These are phyloP conservation scores for Scheffersomyces illinoinensis DNA, from an alignment of 1,139 yeast genomes.

Conservation along the genomic window DNA sequence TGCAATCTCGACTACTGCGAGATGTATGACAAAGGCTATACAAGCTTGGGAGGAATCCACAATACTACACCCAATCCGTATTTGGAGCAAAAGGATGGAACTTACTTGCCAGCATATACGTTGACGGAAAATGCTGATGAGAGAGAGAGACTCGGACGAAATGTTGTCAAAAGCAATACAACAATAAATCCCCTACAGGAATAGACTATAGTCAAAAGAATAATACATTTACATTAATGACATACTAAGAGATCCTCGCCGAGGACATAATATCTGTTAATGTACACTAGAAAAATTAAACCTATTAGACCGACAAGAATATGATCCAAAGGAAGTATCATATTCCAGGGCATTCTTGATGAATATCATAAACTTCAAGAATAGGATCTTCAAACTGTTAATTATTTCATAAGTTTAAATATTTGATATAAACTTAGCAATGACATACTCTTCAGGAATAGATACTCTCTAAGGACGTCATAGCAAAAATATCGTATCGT, in stretches of 20 bases:
- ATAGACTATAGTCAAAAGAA: not conserved
- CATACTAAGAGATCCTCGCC: not conserved
- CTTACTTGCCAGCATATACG: constrained; percentile 65
- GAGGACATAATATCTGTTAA: not conserved
- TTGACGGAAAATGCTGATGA: constrained; percentile 61
- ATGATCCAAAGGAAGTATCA: not conserved
- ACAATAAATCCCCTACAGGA: not conserved
- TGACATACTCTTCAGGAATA: no score
- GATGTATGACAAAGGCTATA: constrained; percentile 76
- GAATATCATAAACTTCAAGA: not conserved
- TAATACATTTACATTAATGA: not conserved
- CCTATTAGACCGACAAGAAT: not conserved
- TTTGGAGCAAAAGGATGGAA: constrained; percentile 33
- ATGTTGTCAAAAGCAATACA: not conserved
- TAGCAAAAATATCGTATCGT: not conserved
- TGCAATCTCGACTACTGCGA: constrained; percentile 60
- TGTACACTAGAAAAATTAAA: not conserved
- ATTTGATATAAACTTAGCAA: no score
- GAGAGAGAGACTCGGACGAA: constrained; percentile 43
- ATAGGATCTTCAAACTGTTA: not conserved
- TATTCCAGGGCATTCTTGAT: not conserved
- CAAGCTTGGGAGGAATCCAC: constrained; percentile 75
- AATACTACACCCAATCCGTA: constrained; percentile 69
- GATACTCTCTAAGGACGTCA: not conserved
- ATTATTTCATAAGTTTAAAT: no score